Conservation (phyloP, 306 rosid genomes). For the Cucumis melo region DNA sequence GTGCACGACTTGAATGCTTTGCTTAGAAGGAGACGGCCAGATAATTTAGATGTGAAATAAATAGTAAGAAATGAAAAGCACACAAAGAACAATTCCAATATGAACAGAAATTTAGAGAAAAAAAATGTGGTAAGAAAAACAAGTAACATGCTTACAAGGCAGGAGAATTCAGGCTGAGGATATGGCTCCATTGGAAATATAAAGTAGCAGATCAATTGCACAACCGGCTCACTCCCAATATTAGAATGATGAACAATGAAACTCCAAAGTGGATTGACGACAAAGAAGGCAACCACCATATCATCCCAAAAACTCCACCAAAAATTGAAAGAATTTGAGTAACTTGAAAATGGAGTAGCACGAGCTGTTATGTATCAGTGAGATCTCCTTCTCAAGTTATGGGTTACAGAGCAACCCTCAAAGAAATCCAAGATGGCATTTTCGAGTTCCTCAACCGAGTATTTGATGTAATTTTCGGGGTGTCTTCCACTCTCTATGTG, state of each 20-base stretch:
- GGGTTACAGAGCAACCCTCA: conserved; percentile 63
- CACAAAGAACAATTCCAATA: conserved; percentile 57
- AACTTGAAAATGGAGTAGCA: conserved; percentile 30
- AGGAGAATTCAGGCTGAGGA: conserved; percentile 61
- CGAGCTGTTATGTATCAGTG: conserved; percentile 22
- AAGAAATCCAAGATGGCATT: conserved; percentile 74
- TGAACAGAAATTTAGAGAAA: conserved; percentile 38
- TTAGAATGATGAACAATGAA: conserved; percentile 16
- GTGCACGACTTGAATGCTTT: background rate
- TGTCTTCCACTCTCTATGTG: conserved; percentile 91
- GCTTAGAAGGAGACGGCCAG: background rate
- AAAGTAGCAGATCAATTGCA: conserved; percentile 25
- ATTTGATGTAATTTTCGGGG: conserved; percentile 95
- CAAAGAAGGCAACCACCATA: conserved; percentile 25
- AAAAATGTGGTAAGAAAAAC: conserved; percentile 35
- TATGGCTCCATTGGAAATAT: conserved; percentile 21
- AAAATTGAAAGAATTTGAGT: conserved; percentile 79
- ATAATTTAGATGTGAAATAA: background rate
- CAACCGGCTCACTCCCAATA: conserved; percentile 18
- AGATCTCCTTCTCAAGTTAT: conserved; percentile 81
- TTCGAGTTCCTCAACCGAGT: conserved; percentile 81
- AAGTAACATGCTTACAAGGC: conserved; percentile 80
- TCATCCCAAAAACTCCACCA: conserved; percentile 45
- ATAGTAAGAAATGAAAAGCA: conserved; percentile 17
- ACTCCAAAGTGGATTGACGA: conserved; percentile 1